These are phyloP conservation scores for Quillaja saponaria DNA, from an alignment of 306 rosid species.

Conservation along the genomic window DNA sequence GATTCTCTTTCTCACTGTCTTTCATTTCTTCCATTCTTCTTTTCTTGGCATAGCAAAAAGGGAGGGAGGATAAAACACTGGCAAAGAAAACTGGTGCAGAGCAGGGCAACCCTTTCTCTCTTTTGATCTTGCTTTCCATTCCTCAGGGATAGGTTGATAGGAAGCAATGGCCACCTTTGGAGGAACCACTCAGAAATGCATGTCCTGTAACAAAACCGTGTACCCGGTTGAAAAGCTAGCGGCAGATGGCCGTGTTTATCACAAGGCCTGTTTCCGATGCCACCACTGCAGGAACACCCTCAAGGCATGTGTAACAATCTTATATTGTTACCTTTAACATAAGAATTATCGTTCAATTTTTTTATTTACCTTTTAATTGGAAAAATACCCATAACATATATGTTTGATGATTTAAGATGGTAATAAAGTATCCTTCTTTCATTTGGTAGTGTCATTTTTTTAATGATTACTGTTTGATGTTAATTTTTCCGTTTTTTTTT, in stretches of 20 bases:
- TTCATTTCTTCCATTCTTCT: slow-evolving; percentile 26
- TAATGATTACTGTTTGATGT: too few species aligned
- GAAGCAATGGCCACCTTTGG: slow-evolving; percentile 59
- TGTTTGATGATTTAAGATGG: too few species aligned
- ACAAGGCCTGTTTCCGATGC: slow-evolving; percentile 89
- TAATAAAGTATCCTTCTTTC: too few species aligned
- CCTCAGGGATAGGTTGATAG: slow-evolving; percentile 13
- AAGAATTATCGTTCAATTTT: too few species aligned
- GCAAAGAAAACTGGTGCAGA: neutral
- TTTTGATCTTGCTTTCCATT: neutral
- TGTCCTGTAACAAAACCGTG: slow-evolving; percentile 64
- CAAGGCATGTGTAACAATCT: slow-evolving; percentile 64
- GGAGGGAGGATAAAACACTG: neutral
- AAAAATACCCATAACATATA: too few species aligned
- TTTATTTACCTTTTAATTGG: too few species aligned
- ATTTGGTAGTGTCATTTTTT: too few species aligned
- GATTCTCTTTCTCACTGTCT: slow-evolving; percentile 17
- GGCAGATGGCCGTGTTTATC: slow-evolving; percentile 61
- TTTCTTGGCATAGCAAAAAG: neutral
- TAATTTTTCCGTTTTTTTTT: too few species aligned
- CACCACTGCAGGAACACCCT: slow-evolving; percentile 81
- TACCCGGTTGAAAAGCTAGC: slow-evolving; percentile 69
- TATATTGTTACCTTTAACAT: too few species aligned
- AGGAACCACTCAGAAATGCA: slow-evolving; percentile 80
- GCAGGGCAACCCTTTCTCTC: slow-evolving; percentile 7